Evolutionary conservation across 2,329 filamentous ascomycete species (phyloP).

Genomic region (Diaporthe citriasiana): DNA sequence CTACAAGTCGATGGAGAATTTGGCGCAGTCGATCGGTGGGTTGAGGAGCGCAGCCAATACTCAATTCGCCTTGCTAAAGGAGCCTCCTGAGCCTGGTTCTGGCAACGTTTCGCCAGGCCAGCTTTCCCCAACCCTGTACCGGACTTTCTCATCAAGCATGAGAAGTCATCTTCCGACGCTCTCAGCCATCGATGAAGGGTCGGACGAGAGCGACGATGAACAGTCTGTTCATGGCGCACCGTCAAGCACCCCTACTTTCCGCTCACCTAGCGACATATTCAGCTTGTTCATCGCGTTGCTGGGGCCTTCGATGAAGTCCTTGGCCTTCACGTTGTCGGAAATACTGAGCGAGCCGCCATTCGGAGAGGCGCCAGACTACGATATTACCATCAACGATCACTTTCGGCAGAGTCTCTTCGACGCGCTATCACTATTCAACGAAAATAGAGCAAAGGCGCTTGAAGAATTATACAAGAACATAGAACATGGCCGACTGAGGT

Average conservation of each 20-base stretch:
- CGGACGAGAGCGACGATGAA: constrained; percentile 69
- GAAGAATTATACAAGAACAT: constrained; percentile 85
- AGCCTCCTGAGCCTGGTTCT: constrained; percentile 59
- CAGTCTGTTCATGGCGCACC: constrained; percentile 47
- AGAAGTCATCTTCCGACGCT: constrained; percentile 61
- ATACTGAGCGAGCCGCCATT: constrained; percentile 92
- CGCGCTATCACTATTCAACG: constrained; percentile 84
- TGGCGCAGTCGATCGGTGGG: constrained; percentile 91
- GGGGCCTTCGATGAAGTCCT: constrained; percentile 94
- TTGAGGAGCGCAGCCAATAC: constrained; percentile 89
- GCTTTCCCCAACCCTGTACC: constrained; percentile 50
- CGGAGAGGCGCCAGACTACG: constrained; percentile 73
- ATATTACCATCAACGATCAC: constrained; percentile 82
- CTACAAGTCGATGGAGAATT: constrained; percentile 85
- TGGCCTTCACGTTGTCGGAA: constrained; percentile 91
- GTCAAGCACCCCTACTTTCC: constrained; percentile 57
- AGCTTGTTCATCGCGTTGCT: constrained; percentile 89
- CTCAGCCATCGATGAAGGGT: constrained; percentile 73
- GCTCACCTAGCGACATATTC: constrained; percentile 86
- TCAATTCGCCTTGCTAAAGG: constrained; percentile 86
- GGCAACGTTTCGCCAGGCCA: constrained; percentile 51
- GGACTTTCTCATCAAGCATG: constrained; percentile 50
- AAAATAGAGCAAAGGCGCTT: constrained; percentile 81
- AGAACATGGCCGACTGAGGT: constrained; percentile 76
- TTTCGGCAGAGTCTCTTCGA: constrained; percentile 85